Percentiles rank a stretch among this genome's conserved stretches.
These are phyloP conservation scores for Coemansia javaensis DNA, from an alignment of 192 early-diverging fungal genomes.

Conservation along the genomic window DNA sequence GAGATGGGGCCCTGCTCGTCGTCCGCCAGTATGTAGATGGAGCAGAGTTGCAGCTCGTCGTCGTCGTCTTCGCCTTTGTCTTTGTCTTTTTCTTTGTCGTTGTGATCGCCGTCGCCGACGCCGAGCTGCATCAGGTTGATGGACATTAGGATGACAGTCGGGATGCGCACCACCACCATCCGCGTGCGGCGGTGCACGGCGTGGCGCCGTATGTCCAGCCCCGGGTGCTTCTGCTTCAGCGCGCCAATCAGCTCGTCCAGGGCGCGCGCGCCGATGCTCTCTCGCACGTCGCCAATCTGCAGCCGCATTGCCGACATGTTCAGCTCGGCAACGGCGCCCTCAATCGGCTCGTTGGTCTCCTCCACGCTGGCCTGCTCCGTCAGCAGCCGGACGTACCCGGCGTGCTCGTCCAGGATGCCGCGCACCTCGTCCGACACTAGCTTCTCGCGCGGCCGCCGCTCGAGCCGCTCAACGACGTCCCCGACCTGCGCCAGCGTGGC, in stretches of 20 bases:
- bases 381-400: constrained; percentile 38
- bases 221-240: constrained; percentile 23
- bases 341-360: constrained; percentile 19
- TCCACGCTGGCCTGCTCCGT: constrained; percentile 28
- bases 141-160: constrained; percentile 37
- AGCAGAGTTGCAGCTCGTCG: constrained; percentile 23
- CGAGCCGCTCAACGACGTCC: constrained; percentile 27
- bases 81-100: too few species aligned
- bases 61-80: constrained; percentile 7
- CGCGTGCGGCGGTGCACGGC: constrained; percentile 20
- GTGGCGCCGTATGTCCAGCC: constrained; percentile 15
- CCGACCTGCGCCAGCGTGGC: constrained; percentile 22
- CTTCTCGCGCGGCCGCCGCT: constrained; percentile 42
- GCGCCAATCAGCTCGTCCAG: constrained; percentile 23
- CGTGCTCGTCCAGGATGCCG: constrained; percentile 22
- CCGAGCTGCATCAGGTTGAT: constrained; percentile 31
- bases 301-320: constrained; percentile 43
- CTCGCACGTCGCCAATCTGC: constrained; percentile 42
- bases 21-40: constrained; percentile 25
- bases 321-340: constrained; percentile 31
- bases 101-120: constrained; percentile 5
- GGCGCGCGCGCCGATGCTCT: constrained; percentile 16
- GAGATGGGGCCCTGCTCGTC: constrained; percentile 36
- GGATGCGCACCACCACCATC: constrained; percentile 37
- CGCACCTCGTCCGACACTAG: constrained; percentile 37